Evolutionary conservation across 352 stramenopile species (phyloP), one percentile per base, ranked within the genome.

Genomic region (Globisporangium orthogonon): DNA sequence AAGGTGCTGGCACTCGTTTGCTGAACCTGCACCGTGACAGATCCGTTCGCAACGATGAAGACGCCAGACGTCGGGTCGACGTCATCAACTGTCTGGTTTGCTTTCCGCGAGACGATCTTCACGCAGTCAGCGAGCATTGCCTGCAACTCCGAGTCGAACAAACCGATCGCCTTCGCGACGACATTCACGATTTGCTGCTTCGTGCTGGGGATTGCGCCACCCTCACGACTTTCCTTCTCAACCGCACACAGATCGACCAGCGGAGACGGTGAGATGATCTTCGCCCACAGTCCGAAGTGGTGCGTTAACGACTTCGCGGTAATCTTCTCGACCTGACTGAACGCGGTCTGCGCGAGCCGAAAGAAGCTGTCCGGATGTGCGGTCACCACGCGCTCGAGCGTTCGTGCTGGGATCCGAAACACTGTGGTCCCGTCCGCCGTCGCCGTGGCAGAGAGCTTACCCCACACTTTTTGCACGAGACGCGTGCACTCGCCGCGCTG

Each of bases 301-400:
- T 95, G 78, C 28, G 92, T 74, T 7, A 95, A 56, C 7, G 85
- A 85, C 48, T 87, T 88, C 5, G 74, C 60, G 2, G 85, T 92
- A 54, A 95, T 89, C 48, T 86, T 87, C 60, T 95, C 83, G 31
- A 90, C 74, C 73, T 95, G 85, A 55, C 72, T 89, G 18, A 95
- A 59, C 14, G 78, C 75, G 3, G 81, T 73, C 63, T 95, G 83
- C 4, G 81, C 71, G 1, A 93, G 62, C 37, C 83, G 82, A 37
- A 88, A 87, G 51, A 91, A 85, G 13, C 74, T 79, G 43, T 91
- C 80, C 4, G 85, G 82, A 41, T 88, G 82, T 6, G 67, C 61
- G 13, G 83, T 50, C 29, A 91, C 54, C 29, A 90, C 79, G 28
- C 66, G 37, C 18, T 76, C 58, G 23, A 93, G 76, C 0, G 77